Evolutionary conservation across 164 flowering plant genomes (phyloP), one percentile per base, ranked within the genome.

Genomic region (Stephania japonica): DNA sequence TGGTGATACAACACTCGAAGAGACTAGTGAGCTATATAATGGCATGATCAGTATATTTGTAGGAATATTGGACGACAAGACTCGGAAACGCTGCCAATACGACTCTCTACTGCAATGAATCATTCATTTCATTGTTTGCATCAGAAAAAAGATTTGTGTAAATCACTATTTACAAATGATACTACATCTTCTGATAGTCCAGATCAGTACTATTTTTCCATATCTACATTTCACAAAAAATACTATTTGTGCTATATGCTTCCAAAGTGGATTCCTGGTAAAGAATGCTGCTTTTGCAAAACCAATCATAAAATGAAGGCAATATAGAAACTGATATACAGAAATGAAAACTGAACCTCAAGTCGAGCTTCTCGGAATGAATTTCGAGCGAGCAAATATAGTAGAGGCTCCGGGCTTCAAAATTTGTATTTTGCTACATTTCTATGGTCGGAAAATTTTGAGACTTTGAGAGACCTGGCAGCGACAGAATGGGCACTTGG

Each of bases 401-500:
- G 63, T 2, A 19, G n/a, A 56, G 19, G 63, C 3, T 56, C 63
- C n/a, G 21, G 18, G 63, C 63, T 56, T 5, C 63, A 56, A 56
- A 32, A 18, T 56, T 56, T 8, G 63, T 56, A 19, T 56, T 56
- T 18, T 1, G 63, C 19, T 18, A 21, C 21, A 5, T 10, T 53
- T 53, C 61, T 78, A 94, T 8, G 99, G 98, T 50, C 97, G 88
- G 77, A 82, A 95, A 72, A 93, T 90, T 77, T 80, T 86, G 77
- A 89, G 75, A 32, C 88, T 81, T 78, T 84, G 89, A 0, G 87
- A 83, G 21, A 93, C 98, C 75, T 91, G 97, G 59, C 87, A 75
- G 56, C 98, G 87, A 71, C 99, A 95, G 81, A 95, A 95, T 18
- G 99, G 99, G 76, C 99, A 92, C 78, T 85, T 80, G 8, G 98